Evolutionary conservation across 306 rosid species (phyloP), one percentile per base, ranked within the genome.

Genomic region (Lablab purpureus): DNA sequence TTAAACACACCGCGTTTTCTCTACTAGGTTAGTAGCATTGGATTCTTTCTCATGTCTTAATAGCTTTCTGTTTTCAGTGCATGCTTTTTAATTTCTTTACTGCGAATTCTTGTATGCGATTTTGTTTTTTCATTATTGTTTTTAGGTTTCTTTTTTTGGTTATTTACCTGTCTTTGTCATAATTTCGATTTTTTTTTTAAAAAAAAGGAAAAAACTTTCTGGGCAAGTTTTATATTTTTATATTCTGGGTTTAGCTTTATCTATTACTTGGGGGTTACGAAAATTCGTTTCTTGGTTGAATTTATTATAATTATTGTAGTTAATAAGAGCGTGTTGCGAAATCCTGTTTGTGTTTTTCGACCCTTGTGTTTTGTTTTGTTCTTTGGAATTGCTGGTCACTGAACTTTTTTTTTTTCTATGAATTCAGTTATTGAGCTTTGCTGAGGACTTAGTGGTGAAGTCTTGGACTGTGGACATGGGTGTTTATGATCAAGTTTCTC

Each of bases 391-490:
- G 18, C 40, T 14, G 75, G 7, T n/a, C 3, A 58, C n/a, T 62
- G 36, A 34, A 43, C 17, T 50, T 77, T 43, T 70, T 36, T 55
- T 63, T 40, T 49, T 3, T n/a, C n/a, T n/a, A n/a, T n/a, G 71
- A 25, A 70, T 34, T 56, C 22, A 6, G 40, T 82, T 78, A 28
- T 63, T 49, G 73, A 50, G 60, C 6, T 50, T 69, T 30, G 68
- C 68, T 17, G 45, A 7, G 45, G n/a, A 7, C 45, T 62, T 28
- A 25, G 30, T 27, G 4, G 49, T 47, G 36, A 30, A 63, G 18
- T n/a, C 49, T 43, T 59, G 25, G 75, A 76, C 12, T 58, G 25
- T 22, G 32, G 27, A 71, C 43, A 92, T 90, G 97, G 91, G 89
- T 62, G 85, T 72, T 55, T 75, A 79, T 84, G 83, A 81, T 62